Evolutionary conservation across 2,329 filamentous ascomycete genomes (phyloP), one percentile per base, ranked within the genome.

Genomic region (Arthrocladium fulminans): DNA sequence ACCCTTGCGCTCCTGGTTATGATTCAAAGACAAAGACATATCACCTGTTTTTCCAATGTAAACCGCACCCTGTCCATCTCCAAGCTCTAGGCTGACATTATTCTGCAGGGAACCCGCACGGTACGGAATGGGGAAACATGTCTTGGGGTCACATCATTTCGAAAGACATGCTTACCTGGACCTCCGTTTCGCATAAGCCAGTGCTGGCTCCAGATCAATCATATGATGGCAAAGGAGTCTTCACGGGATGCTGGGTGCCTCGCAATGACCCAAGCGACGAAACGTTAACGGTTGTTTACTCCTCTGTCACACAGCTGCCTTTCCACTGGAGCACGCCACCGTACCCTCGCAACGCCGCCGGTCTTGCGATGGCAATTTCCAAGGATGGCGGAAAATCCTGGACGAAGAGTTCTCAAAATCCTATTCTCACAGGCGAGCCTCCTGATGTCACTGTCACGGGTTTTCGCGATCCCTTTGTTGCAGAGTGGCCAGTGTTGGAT

Each of bases 61-160:
- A 15, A n/a, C n/a, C n/a, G n/a, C n/a, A n/a, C n/a, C n/a, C n/a
- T n/a, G n/a, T n/a, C n/a, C n/a, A n/a, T n/a, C n/a, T n/a, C n/a
- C n/a, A 7, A 8, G 13, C 19, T 43, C 19, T 9, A 3, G 8
- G 5, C 74, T 79, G 58, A 76, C 65, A n/a, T 5, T 27, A 13
- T 4, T 5, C 20, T 3, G 10, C 40, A 43, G 40, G 40, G 60
- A 71, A 70, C 50, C 68, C 67, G 0, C 57, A 61, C 20, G 63
- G 61, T 4, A 63, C 64, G 15, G 65, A 69, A 39, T 71, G 68
- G 68, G 68, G 66, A 8, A 63, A 69, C 38, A 66, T 71, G 10
- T 62, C 65, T 2, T 71, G 68, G 68, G 66, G 67, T 2, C 59
- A 63, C 42, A 61, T 67, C 6, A 63, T 60, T 3, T 68, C 65